These are phyloP conservation scores for Suhomyces kunorum DNA, from an alignment of 1,139 yeast species.

Conservation along the genomic window DNA sequence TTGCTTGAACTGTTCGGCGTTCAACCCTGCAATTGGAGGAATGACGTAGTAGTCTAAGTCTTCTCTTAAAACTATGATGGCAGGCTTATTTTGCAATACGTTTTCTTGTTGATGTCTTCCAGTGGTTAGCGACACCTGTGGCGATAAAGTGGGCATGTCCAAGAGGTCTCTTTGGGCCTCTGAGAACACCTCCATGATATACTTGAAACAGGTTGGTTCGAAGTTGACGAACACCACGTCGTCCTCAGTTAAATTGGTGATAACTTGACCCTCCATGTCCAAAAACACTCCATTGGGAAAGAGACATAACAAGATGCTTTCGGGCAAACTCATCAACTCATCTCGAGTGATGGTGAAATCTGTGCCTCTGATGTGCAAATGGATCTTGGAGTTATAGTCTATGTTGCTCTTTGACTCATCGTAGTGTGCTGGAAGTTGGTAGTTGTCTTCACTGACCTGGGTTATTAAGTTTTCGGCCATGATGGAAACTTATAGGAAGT, in stretches of 20 bases:
- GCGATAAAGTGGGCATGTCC: constrained; percentile 30
- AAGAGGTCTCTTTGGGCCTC: constrained; percentile 45
- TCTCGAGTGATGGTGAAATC: constrained; percentile 76
- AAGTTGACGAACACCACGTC: constrained; percentile 81
- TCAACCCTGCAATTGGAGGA: constrained; percentile 62
- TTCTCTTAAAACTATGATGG: constrained; percentile 88
- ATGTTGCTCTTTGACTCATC: constrained; percentile 30
- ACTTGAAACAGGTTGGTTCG: constrained; percentile 82
- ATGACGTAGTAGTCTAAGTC: constrained; percentile 92
- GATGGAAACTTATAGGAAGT: constrained; percentile 3
- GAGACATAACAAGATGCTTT: constrained; percentile 78
- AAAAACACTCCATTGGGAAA: constrained; percentile 90
- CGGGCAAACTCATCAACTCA: constrained; percentile 88
- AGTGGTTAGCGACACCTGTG: constrained; percentile 20
- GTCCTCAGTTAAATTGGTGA: constrained; percentile 71
- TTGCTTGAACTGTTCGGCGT: constrained; percentile 54
- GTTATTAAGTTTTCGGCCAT: constrained; percentile 57
- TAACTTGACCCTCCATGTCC: constrained; percentile 73
- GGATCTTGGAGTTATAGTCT: constrained; percentile 65
- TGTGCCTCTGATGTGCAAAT: constrained; percentile 64
- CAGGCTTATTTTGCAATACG: constrained; percentile 77
- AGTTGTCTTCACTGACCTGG: constrained; percentile 57
- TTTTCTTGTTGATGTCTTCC: constrained; percentile 34
- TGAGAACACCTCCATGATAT: constrained; percentile 68
- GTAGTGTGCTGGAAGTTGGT: constrained; percentile 21